Evolutionary conservation across 2,329 filamentous ascomycete species (phyloP).

Genomic region (Oidium heveae): DNA sequence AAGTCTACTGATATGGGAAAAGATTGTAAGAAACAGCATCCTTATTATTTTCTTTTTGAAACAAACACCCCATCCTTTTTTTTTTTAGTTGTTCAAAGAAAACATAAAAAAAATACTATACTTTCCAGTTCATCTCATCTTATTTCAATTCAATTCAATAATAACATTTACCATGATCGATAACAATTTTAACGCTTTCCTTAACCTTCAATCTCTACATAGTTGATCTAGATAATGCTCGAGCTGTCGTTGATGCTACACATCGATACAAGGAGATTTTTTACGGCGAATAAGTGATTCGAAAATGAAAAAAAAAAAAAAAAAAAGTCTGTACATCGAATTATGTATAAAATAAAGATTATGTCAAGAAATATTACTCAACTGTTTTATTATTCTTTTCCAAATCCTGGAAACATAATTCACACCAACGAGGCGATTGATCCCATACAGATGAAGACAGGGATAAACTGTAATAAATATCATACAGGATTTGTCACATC

Average conservation of each 20-base stretch:
- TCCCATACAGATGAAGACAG: too few relatives aligned
- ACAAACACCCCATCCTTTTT: not conserved
- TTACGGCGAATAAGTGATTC: slow-evolving; percentile 17
- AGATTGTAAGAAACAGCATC: slow-evolving; percentile 31
- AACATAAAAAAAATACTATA: not conserved
- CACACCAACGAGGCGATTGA: too few relatives aligned
- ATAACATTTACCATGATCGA: not conserved
- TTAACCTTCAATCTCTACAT: not conserved
- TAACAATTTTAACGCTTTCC: not conserved
- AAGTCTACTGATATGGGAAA: slow-evolving; percentile 43
- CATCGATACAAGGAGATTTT: slow-evolving; percentile 66
- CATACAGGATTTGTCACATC: too few relatives aligned
- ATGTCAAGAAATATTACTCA: too few relatives aligned
- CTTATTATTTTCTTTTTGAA: slow-evolving; percentile 1
- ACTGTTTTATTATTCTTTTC: too few relatives aligned
- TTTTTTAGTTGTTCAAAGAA: not conserved
- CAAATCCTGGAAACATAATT: too few relatives aligned
- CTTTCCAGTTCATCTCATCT: too few relatives aligned
- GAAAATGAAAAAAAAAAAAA: not conserved
- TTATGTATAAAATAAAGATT: too few relatives aligned
- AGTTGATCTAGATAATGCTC: slow-evolving; percentile 49
- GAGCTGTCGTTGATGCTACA: slow-evolving; percentile 63
- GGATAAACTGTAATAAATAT: too few relatives aligned
- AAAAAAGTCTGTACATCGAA: not conserved
- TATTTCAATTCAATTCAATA: not conserved